Conservation (phyloP, 805 yeast genomes). For the Lachancea waltii region DNA sequence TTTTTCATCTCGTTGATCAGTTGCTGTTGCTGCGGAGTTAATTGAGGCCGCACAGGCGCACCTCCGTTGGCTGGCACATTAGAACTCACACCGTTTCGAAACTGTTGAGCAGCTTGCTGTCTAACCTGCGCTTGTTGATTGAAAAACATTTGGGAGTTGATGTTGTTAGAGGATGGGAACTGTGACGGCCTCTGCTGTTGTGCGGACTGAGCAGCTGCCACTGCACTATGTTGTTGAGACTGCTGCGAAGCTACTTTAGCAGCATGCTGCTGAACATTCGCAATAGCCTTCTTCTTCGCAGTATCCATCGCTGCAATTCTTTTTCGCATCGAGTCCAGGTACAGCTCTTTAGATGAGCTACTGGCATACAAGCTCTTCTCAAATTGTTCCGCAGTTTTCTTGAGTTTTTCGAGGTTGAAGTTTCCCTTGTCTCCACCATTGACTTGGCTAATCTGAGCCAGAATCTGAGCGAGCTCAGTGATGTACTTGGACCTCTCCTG, state of each 20-base stretch:
- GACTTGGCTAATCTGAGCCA: conserved; percentile 32
- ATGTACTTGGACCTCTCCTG: conserved; percentile 32
- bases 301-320: conserved; percentile 38
- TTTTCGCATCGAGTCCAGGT: conserved; percentile 43
- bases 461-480: conserved; percentile 28
- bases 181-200: conserved; percentile 16
- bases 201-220: conserved; percentile 16
- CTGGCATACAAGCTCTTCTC: conserved; percentile 60
- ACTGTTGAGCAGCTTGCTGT: conserved; percentile 44
- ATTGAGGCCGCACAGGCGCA: conserved; percentile 14
- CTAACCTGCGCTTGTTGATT: conserved; percentile 48
- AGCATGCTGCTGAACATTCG: conserved; percentile 11
- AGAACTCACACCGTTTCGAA: conserved; percentile 21
- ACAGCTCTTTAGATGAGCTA: conserved; percentile 51
- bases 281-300: conserved; percentile 27
- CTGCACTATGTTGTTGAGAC: conserved; percentile 21
- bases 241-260: conserved; percentile 21
- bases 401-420: conserved; percentile 38
- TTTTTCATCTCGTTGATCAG: conserved; percentile 47
- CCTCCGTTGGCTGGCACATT: conserved; percentile 4
- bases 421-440: conserved; percentile 29
- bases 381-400: conserved; percentile 59
- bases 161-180: conserved; percentile 18
- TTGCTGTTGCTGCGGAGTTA: conserved; percentile 34
- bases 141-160: conserved; percentile 35